Conservation (phyloP, 768 basidiomycete species). For the Pholiota conissans region DNA sequence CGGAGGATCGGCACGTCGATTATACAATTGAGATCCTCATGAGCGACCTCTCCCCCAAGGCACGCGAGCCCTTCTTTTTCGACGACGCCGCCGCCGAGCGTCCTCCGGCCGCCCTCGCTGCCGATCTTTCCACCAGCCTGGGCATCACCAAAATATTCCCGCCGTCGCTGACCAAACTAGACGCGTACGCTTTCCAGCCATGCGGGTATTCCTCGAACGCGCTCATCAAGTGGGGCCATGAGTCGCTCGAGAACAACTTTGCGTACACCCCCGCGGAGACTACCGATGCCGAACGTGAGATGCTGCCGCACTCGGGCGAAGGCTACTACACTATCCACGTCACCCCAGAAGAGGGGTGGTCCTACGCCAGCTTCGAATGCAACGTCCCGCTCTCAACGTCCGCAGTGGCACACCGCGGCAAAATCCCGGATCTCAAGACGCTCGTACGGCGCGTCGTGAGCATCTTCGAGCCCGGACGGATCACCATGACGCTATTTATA, state of each 20-base stretch:
- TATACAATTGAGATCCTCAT: conserved; percentile 98
- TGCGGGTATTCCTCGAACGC: conserved; percentile 98
- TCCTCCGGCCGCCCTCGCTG: conserved; percentile 52
- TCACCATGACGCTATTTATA: conserved; percentile 90
- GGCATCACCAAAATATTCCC: conserved; percentile 88
- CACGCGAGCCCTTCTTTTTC: conserved; percentile 79
- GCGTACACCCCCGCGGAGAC: conserved; percentile 5
- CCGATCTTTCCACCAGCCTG: conserved; percentile 63
- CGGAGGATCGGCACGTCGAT: conserved; percentile 50
- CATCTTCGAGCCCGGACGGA: conserved; percentile 88
- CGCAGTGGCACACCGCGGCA: conserved; percentile 25
- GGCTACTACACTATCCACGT: conserved; percentile 99
- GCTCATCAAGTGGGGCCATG: conserved; percentile 65
- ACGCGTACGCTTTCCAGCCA: conserved; percentile 91
- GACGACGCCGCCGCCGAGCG: conserved; percentile 28
- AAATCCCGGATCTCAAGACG: conserved; percentile 73
- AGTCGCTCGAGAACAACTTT: conserved; percentile 23
- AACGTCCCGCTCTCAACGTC: conserved; percentile 75
- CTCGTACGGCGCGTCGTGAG: conserved; percentile 86
- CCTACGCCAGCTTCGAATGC: conserved; percentile 98
- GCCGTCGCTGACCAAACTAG: conserved; percentile 73
- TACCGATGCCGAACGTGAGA: conserved; percentile 12
- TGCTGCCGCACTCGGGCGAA: conserved; percentile 48
- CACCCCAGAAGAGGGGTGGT: conserved; percentile 97
- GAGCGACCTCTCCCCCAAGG: conserved; percentile 79